Conservation (phyloP, 2,329 filamentous ascomycete species). For the Diaporthe sp. region DNA sequence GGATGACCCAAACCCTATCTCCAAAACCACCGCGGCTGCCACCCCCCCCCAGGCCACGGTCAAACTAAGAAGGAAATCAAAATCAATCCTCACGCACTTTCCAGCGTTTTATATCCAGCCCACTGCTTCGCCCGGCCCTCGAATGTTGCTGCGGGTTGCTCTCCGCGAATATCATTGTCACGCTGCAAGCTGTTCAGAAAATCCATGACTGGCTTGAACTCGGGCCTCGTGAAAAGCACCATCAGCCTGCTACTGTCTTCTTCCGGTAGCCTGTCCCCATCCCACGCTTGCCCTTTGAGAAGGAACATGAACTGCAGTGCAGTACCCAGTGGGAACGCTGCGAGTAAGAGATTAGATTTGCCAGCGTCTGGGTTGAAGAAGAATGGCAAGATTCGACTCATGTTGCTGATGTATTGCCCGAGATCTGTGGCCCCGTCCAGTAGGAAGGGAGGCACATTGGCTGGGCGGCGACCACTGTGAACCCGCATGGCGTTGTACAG, state of each 20-base stretch:
- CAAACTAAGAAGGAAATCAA: no score
- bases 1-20: not conserved
- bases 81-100: not conserved
- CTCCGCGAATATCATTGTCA: not conserved
- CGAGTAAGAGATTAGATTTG: constrained; percentile 21
- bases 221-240: constrained; percentile 1
- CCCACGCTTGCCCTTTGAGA: not conserved
- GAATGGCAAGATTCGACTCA: constrained; percentile 33
- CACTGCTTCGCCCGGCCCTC: constrained; percentile 19
- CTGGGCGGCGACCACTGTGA: constrained; percentile 23
- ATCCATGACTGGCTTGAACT: constrained; percentile 6
- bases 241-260: not conserved
- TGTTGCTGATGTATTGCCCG: constrained; percentile 35
- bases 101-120: not conserved
- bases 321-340: constrained; percentile 17
- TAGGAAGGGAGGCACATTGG: not conserved
- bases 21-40: no score
- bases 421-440: not conserved
- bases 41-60: no score
- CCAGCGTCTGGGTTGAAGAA: constrained; percentile 38
- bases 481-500: constrained; percentile 36
- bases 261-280: not conserved
- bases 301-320: constrained; percentile 9
- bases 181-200: constrained; percentile 21
- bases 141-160: not conserved